Evolutionary conservation across 2,329 filamentous ascomycete genomes (phyloP), one percentile per base, ranked within the genome.

Genomic region (Cercospora sesami): DNA sequence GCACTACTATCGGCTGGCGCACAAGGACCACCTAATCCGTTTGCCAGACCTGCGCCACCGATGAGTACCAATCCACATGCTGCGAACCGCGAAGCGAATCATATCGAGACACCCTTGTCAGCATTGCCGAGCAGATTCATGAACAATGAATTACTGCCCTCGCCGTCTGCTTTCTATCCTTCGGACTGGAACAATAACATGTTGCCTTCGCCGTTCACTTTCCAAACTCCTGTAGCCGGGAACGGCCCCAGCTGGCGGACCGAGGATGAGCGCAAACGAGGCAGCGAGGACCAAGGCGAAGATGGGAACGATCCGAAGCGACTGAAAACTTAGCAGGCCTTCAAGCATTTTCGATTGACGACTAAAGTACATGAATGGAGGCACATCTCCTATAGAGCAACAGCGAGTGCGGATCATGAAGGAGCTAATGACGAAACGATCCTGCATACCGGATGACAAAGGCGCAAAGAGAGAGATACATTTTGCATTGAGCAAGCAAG

Each of bases 71-170:
- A 80, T 76, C 75, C 76, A 28, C 76, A 77, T 53, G 74, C 75
- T 9, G 70, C 74, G 59, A 79, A 78, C 53, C 72, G 76, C 8
- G 74, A 80, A 80, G 67, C 81, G 60, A 80, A 79, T 60, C 70
- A 77, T 45, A 90, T 88, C 57, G 89, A 95, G 76, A 95, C 95
- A 0, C 95, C 95, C 0, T 93, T 96, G n/a, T 97, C 94, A 1
- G 94, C 94, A 3, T 84, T 99, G 10, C 95, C 95, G 0, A 96
- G 92, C 61, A 89, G 94, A 48, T 97, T 98, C 79, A 90, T 98
- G 73, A 91, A 90, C 67, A 92, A 91, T 72, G 92, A 94, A 39
- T 89, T 97, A 64, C 84, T 98, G 16, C 94, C 95, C 0, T 96
- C 92, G 65, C 95, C 95, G 0, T 96, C 91, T 71, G 93, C 89